These are phyloP conservation scores for Puccinia hordei DNA, from an alignment of 1,284 basidiomycete species.

Conservation along the genomic window DNA sequence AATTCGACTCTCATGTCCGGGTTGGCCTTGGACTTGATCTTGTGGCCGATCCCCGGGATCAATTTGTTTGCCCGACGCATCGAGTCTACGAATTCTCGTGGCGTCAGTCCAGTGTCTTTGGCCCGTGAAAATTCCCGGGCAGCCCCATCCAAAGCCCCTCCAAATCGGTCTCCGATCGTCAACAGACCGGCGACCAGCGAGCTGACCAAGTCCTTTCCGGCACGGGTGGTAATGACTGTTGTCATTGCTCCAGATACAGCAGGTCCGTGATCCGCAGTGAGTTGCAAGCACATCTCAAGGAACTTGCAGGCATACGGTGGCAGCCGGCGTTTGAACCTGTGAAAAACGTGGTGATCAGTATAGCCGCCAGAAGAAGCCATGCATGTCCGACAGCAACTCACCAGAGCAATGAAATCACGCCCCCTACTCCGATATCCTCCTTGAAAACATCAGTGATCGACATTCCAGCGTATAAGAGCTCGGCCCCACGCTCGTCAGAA, in stretches of 20 bases:
- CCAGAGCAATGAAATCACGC: slow-evolving; percentile 94
- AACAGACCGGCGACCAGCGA: slow-evolving; percentile 93
- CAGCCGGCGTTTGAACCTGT: slow-evolving; percentile 61
- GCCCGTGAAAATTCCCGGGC: slow-evolving; percentile 92
- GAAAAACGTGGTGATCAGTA: background rate
- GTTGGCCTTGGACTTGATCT: slow-evolving; percentile 95
- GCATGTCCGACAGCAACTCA: slow-evolving; percentile 79
- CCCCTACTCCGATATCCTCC: slow-evolving; percentile 94
- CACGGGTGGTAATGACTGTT: slow-evolving; percentile 97
- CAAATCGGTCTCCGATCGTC: slow-evolving; percentile 97
- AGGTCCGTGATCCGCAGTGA: slow-evolving; percentile 98
- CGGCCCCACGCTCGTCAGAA: slow-evolving; percentile 98
- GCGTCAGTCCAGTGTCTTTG: slow-evolving; percentile 84
- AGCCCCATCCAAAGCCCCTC: slow-evolving; percentile 98
- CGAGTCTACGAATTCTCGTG: slow-evolving; percentile 95
- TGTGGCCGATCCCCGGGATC: slow-evolving; percentile 98
- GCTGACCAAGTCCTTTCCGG: slow-evolving; percentile 97
- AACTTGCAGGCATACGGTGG: slow-evolving; percentile 87
- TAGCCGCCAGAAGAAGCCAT: background rate
- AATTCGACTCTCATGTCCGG: slow-evolving; percentile 91
- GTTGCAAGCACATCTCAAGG: slow-evolving; percentile 99
- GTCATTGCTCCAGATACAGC: slow-evolving; percentile 91
- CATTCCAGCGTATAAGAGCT: slow-evolving; percentile 98
- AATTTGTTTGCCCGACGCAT: slow-evolving; percentile 95
- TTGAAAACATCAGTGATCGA: slow-evolving; percentile 98